These are phyloP conservation scores for Trichosporon sp. DNA, from an alignment of 1,284 basidiomycete genomes.

Conservation along the genomic window DNA sequence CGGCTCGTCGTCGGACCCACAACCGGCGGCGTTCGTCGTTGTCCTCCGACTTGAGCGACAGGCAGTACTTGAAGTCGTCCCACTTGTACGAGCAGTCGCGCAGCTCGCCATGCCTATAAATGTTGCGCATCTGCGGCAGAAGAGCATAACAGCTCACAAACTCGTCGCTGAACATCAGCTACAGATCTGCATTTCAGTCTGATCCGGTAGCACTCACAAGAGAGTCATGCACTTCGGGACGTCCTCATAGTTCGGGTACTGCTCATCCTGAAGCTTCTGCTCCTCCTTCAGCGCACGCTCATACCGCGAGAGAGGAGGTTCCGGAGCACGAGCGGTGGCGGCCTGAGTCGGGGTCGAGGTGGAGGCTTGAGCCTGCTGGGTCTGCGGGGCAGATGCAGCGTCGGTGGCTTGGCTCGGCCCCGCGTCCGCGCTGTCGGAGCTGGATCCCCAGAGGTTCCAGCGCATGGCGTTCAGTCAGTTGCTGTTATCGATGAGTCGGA, in stretches of 20 bases:
- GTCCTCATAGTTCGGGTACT: constrained; percentile 67
- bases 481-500: background rate
- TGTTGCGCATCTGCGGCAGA: constrained; percentile 70
- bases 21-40: constrained; percentile 70
- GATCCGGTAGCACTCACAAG: constrained; percentile 50
- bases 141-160: constrained; percentile 77
- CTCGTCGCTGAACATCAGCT: constrained; percentile 54
- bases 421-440: background rate
- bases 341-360: background rate
- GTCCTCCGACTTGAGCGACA: constrained; percentile 72
- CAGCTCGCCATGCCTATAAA: constrained; percentile 80
- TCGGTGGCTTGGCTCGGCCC: background rate
- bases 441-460: constrained; percentile 10
- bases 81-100: constrained; percentile 72
- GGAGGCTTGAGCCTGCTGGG: background rate
- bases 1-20: constrained; percentile 80
- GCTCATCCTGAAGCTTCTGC: constrained; percentile 40
- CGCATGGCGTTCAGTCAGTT: constrained; percentile 7
- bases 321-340: background rate
- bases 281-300: constrained; percentile 42
- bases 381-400: background rate
- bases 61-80: constrained; percentile 93
- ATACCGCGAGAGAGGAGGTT: constrained; percentile 29
- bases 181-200: background rate
- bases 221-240: constrained; percentile 72